Evolutionary conservation across 169 alveolate species (phyloP).

Genomic region (Cyclospora cayetanensis): DNA sequence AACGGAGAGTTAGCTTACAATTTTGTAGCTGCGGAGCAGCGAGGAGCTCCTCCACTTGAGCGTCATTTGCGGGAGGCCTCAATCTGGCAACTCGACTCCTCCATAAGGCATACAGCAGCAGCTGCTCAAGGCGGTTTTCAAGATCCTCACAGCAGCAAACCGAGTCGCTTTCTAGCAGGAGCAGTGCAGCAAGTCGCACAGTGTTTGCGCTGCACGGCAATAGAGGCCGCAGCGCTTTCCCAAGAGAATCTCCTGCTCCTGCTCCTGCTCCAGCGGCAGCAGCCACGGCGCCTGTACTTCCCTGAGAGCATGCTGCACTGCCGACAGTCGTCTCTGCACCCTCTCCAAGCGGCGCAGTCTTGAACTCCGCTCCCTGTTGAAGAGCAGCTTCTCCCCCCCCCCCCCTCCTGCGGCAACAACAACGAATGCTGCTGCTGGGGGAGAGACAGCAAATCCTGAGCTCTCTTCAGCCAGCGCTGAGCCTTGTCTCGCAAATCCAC

Average conservation of each 20-base stretch:
- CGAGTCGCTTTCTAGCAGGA: slow-evolving; percentile 71
- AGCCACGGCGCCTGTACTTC: background rate
- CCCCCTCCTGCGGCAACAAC: slow-evolving; percentile 51
- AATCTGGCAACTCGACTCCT: slow-evolving; percentile 51
- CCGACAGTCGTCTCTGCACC: background rate
- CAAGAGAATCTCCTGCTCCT: background rate
- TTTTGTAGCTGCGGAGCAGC: slow-evolving; percentile 50
- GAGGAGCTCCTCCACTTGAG: slow-evolving; percentile 66
- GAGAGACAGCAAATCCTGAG: slow-evolving; percentile 62
- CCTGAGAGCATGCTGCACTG: background rate
- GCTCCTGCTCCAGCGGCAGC: slow-evolving; percentile 60
- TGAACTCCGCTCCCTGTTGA: background rate
- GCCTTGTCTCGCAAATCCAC: slow-evolving; percentile 70
- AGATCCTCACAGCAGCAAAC: slow-evolving; percentile 63
- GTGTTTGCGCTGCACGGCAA: slow-evolving; percentile 64
- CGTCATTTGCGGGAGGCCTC: slow-evolving; percentile 65
- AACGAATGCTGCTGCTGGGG: background rate
- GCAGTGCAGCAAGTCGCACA: slow-evolving; percentile 71
- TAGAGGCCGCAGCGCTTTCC: slow-evolving; percentile 31
- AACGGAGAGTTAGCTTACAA: slow-evolving; percentile 15
- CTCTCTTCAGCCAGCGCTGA: slow-evolving; percentile 73
- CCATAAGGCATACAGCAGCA: slow-evolving; percentile 71
- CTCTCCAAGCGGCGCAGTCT: background rate
- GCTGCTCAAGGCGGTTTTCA: slow-evolving; percentile 71
- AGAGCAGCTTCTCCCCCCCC: background rate